phyloP scores from a whole-genome alignment of 805 yeast species.

The Wickerhamiella dianesei region DNA sequence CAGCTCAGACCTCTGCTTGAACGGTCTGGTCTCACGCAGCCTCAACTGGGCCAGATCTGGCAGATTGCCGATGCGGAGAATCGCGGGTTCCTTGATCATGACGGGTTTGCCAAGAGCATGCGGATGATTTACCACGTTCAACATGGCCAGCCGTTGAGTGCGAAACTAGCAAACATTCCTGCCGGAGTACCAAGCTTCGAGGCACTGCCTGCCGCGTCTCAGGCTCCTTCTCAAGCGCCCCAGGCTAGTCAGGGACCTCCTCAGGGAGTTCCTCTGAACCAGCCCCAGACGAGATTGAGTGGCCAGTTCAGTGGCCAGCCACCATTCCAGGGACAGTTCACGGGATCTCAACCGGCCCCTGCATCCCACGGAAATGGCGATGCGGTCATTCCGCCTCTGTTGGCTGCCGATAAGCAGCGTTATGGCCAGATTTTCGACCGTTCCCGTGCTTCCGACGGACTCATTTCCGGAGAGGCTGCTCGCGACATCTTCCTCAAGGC shows the following conservation, averaged over 20 bases:
- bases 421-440: constrained; percentile 45
- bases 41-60: constrained; percentile 82
- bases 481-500: constrained; percentile 82
- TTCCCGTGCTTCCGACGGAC: constrained; percentile 41
- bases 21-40: constrained; percentile 69
- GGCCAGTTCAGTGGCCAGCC: constrained; percentile 4
- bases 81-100: constrained; percentile 68
- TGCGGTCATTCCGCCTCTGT: constrained; percentile 25
- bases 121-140: constrained; percentile 84
- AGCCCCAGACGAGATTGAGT: no score
- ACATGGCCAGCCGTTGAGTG: constrained; percentile 45
- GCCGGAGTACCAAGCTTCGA: constrained; percentile 56
- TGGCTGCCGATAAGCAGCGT: constrained; percentile 26
- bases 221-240: constrained; percentile 4
- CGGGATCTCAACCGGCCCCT: constrained; percentile 21
- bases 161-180: constrained; percentile 37
- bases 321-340: constrained; percentile 24
- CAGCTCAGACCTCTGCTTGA: constrained; percentile 72
- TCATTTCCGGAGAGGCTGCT: constrained; percentile 68
- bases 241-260: neutral
- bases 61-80: constrained; percentile 82
- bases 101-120: constrained; percentile 74
- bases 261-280: neutral
- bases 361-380: constrained; percentile 8
- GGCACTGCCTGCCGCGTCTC: constrained; percentile 16